A percentile compares a stretch with the other conserved stretches of the same genome.
Evolutionary conservation across 2,329 filamentous ascomycete species (phyloP).

Genomic region (Penicillium freii): DNA sequence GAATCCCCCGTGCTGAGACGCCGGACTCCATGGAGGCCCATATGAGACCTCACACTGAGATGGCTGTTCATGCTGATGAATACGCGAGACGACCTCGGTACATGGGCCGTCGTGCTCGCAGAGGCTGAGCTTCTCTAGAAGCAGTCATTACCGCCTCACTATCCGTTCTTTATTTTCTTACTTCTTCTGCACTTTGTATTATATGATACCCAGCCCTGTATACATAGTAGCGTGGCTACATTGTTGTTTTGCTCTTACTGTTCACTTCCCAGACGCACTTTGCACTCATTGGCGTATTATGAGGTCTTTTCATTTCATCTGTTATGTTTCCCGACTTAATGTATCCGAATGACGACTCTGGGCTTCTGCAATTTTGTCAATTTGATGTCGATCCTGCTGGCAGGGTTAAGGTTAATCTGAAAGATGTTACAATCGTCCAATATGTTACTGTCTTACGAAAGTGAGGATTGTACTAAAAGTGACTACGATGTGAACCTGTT

Average conservation of each 20-base stretch:
- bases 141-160: background rate
- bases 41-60: conserved; percentile 13
- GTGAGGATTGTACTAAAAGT: background rate
- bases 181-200: conserved; percentile 10
- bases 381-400: background rate
- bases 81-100: conserved; percentile 30
- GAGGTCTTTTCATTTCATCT: background rate
- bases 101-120: conserved; percentile 31
- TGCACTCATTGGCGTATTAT: background rate
- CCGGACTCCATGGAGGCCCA: conserved; percentile 17
- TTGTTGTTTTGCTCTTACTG: background rate
- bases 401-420: background rate
- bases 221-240: background rate
- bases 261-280: background rate
- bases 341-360: background rate
- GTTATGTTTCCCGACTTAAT: no score
- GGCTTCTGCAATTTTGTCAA: background rate
- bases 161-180: background rate
- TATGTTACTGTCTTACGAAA: background rate
- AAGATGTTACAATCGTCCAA: background rate
- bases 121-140: conserved; percentile 13
- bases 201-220: conserved; percentile 15
- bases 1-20: conserved; percentile 9
- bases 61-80: conserved; percentile 14
- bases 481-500: background rate